Evolutionary conservation across 2,329 filamentous ascomycete genomes (phyloP), one percentile per base, ranked within the genome.

Genomic region (Rosellinia necatrix): DNA sequence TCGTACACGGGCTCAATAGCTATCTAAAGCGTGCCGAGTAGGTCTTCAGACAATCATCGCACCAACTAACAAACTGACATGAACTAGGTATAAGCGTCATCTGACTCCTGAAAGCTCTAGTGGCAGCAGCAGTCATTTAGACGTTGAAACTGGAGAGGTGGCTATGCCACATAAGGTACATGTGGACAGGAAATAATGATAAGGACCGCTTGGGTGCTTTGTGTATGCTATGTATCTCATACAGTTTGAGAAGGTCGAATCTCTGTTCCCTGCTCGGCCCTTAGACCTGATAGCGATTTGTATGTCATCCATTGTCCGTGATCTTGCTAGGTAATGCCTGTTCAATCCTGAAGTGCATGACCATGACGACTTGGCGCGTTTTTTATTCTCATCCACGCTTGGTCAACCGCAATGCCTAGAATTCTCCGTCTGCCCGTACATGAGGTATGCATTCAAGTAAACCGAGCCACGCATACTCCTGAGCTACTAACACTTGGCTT

Each of bases 21-120:
- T 66, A 63, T 42, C 38, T 68, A 13, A 62, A 62, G 43, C 52
- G 53, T 2, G 53, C 53, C 6, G 61, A 64, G 66, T 68, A 53
- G 64, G 64, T 64, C 24, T 38, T 24, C 30, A 44, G 35, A 40
- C 24, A 49, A 49, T 49, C 34, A 8, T 40, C 46, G 34, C 25
- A 35, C 34, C 46, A 40, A 49, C 46, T 35, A 49, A 35, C 15
- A 49, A 43, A 53, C 49, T 53, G 41, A 53, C 32, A 49, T 38
- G 34, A 49, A 49, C 34, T 40, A 49, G 46, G 24, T 22, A 40
- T 49, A 49, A 49, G 32, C 46, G 40, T 49, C 46, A 22, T 40
- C 22, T 40, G 13, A 22, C 46, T 25, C 22, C 46, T 40, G 46
- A 40, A 40, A 40, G 34, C 24, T 30, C 46, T 49, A 35, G 46